Evolutionary conservation across 768 basidiomycete species (phyloP).

Genomic region (Lepiota brunneoincarnata): DNA sequence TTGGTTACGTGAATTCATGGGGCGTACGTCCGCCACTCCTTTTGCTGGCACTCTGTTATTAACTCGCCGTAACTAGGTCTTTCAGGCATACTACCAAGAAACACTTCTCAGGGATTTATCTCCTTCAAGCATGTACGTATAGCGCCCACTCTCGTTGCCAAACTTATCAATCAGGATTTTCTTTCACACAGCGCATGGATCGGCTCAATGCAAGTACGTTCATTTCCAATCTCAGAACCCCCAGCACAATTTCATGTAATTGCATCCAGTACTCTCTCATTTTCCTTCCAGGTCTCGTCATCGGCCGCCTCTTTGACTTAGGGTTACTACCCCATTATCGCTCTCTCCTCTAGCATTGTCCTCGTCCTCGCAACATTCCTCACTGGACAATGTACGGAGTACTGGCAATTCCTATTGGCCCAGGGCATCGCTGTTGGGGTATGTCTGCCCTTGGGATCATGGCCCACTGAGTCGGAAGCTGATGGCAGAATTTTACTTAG

Average conservation of each 20-base stretch:
- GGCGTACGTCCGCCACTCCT: slow-evolving; percentile 44
- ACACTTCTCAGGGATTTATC: slow-evolving; percentile 1
- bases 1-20: slow-evolving; percentile 75
- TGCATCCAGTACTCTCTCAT: slow-evolving; percentile 54
- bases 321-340: slow-evolving; percentile 59
- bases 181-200: slow-evolving; percentile 70
- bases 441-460: slow-evolving; percentile 15
- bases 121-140: slow-evolving; percentile 61
- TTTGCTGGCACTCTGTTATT: not conserved
- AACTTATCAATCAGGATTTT: not conserved
- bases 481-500: slow-evolving; percentile 19
- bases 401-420: slow-evolving; percentile 66
- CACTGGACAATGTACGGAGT: slow-evolving; percentile 54
- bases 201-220: slow-evolving; percentile 66
- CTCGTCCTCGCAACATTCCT: slow-evolving; percentile 50
- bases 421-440: slow-evolving; percentile 63
- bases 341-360: slow-evolving; percentile 20
- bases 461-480: not conserved
- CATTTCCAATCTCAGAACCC: not conserved
- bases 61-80: not conserved
- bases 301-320: slow-evolving; percentile 62
- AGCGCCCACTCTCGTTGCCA: not conserved
- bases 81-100: slow-evolving; percentile 4
- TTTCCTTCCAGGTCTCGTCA: slow-evolving; percentile 53
- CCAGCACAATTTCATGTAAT: not conserved